A percentile compares a stretch with the other conserved stretches of the same genome.
Evolutionary conservation across 192 early-diverging fungal genomes (phyloP).

Genomic region (Umbelopsis sp.): DNA sequence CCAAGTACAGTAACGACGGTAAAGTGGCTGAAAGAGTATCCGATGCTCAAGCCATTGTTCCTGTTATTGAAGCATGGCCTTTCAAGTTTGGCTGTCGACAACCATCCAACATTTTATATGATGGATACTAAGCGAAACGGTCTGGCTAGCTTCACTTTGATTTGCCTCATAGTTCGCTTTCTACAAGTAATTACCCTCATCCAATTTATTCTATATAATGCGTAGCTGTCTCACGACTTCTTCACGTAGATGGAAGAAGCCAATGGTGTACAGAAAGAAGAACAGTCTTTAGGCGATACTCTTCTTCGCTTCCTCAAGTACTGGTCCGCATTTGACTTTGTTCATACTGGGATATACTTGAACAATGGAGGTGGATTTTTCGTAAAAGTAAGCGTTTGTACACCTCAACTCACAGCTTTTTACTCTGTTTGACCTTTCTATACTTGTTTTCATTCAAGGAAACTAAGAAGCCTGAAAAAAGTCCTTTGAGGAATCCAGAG

Average conservation of each 20-base stretch:
- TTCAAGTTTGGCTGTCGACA: background rate
- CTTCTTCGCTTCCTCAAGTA: background rate
- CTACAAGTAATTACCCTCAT: slow-evolving; percentile 13
- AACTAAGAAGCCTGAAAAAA: background rate
- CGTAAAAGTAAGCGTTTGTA: background rate
- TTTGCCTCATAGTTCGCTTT: slow-evolving; percentile 34
- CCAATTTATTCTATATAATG: background rate
- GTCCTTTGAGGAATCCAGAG: background rate
- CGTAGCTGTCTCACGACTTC: background rate
- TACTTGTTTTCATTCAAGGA: background rate
- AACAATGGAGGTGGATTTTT: background rate
- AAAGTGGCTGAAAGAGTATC: slow-evolving; percentile 23
- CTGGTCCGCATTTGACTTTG: background rate
- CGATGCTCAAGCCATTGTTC: slow-evolving; percentile 27
- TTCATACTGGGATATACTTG: background rate
- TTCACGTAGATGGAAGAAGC: background rate
- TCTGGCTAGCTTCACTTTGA: slow-evolving; percentile 27
- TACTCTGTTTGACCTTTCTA: background rate
- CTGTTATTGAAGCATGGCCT: slow-evolving; percentile 33
- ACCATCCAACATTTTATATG: background rate
- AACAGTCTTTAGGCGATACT: background rate
- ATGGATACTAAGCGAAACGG: slow-evolving; percentile 24
- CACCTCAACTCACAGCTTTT: background rate
- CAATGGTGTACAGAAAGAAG: background rate
- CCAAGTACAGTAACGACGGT: slow-evolving; percentile 21